These are phyloP conservation scores for Lipomyces sp. DNA, from an alignment of 805 yeast genomes.

Conservation along the genomic window DNA sequence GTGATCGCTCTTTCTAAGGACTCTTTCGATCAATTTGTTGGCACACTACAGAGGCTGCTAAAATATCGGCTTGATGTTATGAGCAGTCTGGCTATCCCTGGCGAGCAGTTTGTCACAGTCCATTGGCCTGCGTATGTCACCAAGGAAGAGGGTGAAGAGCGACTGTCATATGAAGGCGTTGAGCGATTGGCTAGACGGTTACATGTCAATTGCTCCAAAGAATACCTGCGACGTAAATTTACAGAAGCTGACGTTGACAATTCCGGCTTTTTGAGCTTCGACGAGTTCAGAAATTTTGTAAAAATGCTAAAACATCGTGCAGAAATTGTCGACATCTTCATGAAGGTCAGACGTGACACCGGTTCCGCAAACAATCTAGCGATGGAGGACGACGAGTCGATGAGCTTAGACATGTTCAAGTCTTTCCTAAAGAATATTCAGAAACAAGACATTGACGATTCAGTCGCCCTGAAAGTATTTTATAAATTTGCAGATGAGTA, in stretches of 20 bases:
- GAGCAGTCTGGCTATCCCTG: conserved; percentile 66
- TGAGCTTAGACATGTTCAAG: conserved; percentile 28
- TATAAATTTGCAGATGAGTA: conserved; percentile 46
- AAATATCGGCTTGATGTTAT: conserved; percentile 64
- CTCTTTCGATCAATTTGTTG: conserved; percentile 60
- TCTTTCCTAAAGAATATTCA: conserved; percentile 58
- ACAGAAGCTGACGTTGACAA: conserved; percentile 55
- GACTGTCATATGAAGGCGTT: conserved; percentile 66
- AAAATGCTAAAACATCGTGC: conserved; percentile 64
- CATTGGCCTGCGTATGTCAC: conserved; percentile 63
- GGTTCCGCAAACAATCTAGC: conserved; percentile 19
- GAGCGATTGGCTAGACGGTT: conserved; percentile 65
- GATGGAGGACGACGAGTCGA: conserved; percentile 24
- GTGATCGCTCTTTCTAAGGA: conserved; percentile 62
- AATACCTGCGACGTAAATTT: conserved; percentile 57
- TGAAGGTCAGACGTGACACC: conserved; percentile 38
- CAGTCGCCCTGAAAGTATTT: conserved; percentile 47
- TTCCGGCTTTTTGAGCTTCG: conserved; percentile 63
- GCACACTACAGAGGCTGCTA: conserved; percentile 60
- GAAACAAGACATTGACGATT: conserved; percentile 49
- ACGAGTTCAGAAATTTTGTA: conserved; percentile 78
- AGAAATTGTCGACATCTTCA: conserved; percentile 64
- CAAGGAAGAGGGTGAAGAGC: conserved; percentile 36
- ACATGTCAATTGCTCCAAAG: conserved; percentile 72
- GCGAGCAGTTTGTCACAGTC: conserved; percentile 62